phyloP scores from a whole-genome alignment of 1,284 basidiomycete species.

The Mrakiaceae sp. region DNA sequence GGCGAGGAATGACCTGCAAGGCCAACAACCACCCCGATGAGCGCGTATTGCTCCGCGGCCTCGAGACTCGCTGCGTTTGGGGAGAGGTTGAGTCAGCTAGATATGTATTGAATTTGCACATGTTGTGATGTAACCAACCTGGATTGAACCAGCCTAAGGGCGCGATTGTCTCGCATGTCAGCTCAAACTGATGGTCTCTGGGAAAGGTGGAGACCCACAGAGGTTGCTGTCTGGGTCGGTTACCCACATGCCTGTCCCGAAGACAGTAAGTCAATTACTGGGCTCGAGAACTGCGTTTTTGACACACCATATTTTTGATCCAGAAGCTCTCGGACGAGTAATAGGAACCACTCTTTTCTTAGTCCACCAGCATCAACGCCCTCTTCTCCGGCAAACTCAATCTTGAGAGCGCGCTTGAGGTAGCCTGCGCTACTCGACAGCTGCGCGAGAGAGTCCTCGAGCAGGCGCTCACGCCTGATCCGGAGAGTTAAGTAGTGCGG shows the following conservation, averaged over 20 bases:
- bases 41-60: conserved; percentile 22
- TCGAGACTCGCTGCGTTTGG: conserved; percentile 17
- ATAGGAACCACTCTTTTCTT: conserved; percentile 28
- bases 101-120: too few relatives aligned
- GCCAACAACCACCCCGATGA: conserved; percentile 24
- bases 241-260: conserved; percentile 23
- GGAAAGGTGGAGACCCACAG: too few relatives aligned
- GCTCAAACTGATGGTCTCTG: too few relatives aligned
- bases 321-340: conserved; percentile 22
- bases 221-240: conserved; percentile 14
- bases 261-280: not conserved
- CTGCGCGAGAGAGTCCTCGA: conserved; percentile 21
- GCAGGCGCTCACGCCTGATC: conserved; percentile 21
- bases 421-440: conserved; percentile 19
- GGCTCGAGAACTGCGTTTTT: too few relatives aligned
- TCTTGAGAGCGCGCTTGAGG: conserved; percentile 22
- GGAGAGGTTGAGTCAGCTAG: not conserved
- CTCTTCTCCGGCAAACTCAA: conserved; percentile 24
- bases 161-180: not conserved
- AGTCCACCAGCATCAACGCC: conserved; percentile 22
- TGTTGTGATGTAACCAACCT: not conserved
- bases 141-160: conserved; percentile 26
- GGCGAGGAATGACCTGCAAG: conserved; percentile 16
- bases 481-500: conserved; percentile 20
- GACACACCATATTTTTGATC: conserved; percentile 17